Evolutionary conservation across 2,329 filamentous ascomycete species (phyloP).

Genomic region (Orbilia oligospora): DNA sequence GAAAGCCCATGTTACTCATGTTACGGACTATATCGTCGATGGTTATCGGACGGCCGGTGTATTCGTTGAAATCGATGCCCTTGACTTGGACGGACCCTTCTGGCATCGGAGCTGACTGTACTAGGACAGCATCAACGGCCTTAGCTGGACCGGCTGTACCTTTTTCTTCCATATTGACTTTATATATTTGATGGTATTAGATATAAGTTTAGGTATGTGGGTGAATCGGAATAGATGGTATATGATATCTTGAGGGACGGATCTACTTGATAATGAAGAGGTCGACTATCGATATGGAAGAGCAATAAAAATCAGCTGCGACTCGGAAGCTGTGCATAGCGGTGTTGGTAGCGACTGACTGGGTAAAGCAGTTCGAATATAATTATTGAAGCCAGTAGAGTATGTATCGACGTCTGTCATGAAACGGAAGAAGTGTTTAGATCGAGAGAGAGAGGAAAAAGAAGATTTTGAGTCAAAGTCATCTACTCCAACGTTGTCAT

Average conservation of each 20-base stretch:
- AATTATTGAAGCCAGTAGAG: neutral
- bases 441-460: neutral
- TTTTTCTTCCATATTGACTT: conserved; percentile 27
- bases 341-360: conserved; percentile 48
- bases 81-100: conserved; percentile 78
- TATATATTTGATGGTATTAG: neutral
- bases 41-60: conserved; percentile 81
- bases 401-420: neutral
- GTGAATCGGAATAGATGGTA: neutral
- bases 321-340: conserved; percentile 57
- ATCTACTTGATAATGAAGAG: conserved; percentile 52
- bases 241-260: neutral
- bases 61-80: conserved; percentile 91
- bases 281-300: conserved; percentile 56
- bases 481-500: conserved; percentile 22
- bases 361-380: conserved; percentile 1
- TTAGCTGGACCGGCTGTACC: conserved; percentile 22
- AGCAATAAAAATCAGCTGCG: conserved; percentile 54
- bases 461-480: conserved; percentile 16
- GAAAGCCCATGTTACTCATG: conserved; percentile 89
- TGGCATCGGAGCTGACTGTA: conserved; percentile 85
- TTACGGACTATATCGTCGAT: conserved; percentile 85
- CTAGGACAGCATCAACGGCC: conserved; percentile 77
- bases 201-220: neutral
- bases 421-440: neutral